Base-by-base conservation (phyloP, 2,329 filamentous ascomycete species). In the Neonectria faginata region DNA sequence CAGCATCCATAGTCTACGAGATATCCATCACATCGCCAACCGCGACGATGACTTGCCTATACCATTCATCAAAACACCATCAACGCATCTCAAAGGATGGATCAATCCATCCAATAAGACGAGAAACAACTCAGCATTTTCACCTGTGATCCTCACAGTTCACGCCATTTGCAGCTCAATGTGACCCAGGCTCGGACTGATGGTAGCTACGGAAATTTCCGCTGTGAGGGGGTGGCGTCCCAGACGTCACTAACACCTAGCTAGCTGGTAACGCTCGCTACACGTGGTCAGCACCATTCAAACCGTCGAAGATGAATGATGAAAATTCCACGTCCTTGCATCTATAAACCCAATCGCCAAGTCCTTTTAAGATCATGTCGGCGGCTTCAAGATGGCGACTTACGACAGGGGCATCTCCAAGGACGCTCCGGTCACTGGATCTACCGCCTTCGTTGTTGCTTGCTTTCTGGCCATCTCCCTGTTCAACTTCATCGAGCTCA, bases 401-500 rank as follows among this genome's bases (percentile, higher is more conserved):
- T n/a, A 14, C 36, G 36, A 39, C 5, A n/a, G 14, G 36, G 36
- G 14, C 5, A 39, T 39, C 36, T 39, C 36, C 14, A 39, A 39
- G 36, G 36, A 39, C 36, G 6, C 36, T 7, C 14, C 36, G 2
- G 14, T 39, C 14, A 39, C 36, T 16, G 36, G 36, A 3, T 7
- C 36, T 8, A 39, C 14, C 6, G 36, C 36, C 36, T 39, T 39
- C 12, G 36, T 39, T 8, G 6, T 39, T 8, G 36, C 6, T 3
- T 39, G 36, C 36, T 39, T 39, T 8, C 36, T 39, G 14, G 36
- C 36, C 16, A 39, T 39, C 36, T 39, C 36, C 6, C 5, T 39
- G 36, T 39, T 39, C 75, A 79, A 79, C 57, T 73, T 75, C 45
- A 55, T 77, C 47, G 78, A 80, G 53, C 69, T 80, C 12, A 74